Base-by-base conservation (phyloP, 164 flowering plant species). In the Nymphaea thermarum region DNA sequence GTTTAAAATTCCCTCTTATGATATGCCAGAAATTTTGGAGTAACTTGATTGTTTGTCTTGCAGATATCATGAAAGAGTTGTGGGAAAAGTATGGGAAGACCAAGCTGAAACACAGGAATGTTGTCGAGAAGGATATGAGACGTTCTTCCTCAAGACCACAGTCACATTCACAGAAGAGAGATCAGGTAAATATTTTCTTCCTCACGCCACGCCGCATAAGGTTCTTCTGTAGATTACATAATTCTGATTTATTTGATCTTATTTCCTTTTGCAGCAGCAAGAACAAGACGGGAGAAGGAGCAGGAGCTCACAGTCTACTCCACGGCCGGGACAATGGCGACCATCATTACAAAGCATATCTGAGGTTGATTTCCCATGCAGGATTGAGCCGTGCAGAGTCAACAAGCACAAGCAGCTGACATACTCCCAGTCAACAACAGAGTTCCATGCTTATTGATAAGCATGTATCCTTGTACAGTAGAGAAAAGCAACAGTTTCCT, bases 41-140 rank as follows among this genome's bases (percentile, higher is more conserved):
- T 25, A 5, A 25, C 25, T 44, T 51, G 57, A 15, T 51, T 51
- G 57, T 51, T 3, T 65, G 75, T 53, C 67, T 65, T 81, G 71
- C 68, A 95, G 99, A 95, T 74, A 98, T 92, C 17, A 90, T 92
- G 98, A 92, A 87, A 63, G 96, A 88, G 14, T 74, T 95, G 79
- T 73, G 75, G 83, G 98, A 84, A 86, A 95, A 85, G 71, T 78
- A 84, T 42, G 83, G 87, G 6, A 90, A 83, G 84, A 72, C 77
- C 82, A 88, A 78, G 81, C 79, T 76, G 75, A 14, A 17, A 61
- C 63, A 17, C 42, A 36, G 11, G 42, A n/a, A 17, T 61, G 8
- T 61, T 61, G 63, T n/a, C 4, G 63, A 61, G 5, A 57, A 66
- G 47, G 45, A 60, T 43, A 43, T 15, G 53, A 66, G 62, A 15